Base-by-base conservation (phyloP, 1,284 basidiomycete species). In the Chiua sp. region DNA sequence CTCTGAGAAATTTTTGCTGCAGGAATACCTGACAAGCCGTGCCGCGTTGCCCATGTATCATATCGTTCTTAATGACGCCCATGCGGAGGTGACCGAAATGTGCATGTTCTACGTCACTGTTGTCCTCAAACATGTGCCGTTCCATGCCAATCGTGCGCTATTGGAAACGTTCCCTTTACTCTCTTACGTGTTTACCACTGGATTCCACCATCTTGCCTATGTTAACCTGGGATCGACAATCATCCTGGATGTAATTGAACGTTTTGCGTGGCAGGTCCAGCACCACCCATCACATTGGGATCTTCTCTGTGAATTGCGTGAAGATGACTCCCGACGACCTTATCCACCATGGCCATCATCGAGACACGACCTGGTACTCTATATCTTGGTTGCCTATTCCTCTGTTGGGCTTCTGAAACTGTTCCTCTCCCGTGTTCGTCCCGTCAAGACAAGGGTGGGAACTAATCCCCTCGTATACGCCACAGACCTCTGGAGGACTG, bases 381-480 rank as follows among this genome's bases (percentile, higher is more conserved):
- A 55, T 37, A 48, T 53, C 26, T 13, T 57, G 46, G 37, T 53
- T 13, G 56, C 56, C 35, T 52, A 57, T 8, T 35, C 23, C 23
- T 37, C 56, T 3, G 13, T 32, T 16, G 30, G 20, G 18, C 39
- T 55, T 8, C 30, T 59, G 3, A 37, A n/a, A 35, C 28, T 32
- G 6, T 59, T 55, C 32, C 32, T 55, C 4, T 51, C 56, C 3
- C 3, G 8, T n/a, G 7, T 10, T 46, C 30, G 32, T 16, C 18
- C 12, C 20, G 2, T 50, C 7, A 55, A 55, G 22, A 18, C 26
- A 16, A 54, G 47, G 32, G 15, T n/a, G 13, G 46, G 52, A 20
- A 50, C 57, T 7, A 59, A 59, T 16, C 52, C 57, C 2, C 52
- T 59, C 13, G 52, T 59, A 15, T 59, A 59, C n/a, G 53, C 58